Evolutionary conservation across 495 filamentous ascomycete genomes (phyloP).

Genomic region (Zalerion maritima): DNA sequence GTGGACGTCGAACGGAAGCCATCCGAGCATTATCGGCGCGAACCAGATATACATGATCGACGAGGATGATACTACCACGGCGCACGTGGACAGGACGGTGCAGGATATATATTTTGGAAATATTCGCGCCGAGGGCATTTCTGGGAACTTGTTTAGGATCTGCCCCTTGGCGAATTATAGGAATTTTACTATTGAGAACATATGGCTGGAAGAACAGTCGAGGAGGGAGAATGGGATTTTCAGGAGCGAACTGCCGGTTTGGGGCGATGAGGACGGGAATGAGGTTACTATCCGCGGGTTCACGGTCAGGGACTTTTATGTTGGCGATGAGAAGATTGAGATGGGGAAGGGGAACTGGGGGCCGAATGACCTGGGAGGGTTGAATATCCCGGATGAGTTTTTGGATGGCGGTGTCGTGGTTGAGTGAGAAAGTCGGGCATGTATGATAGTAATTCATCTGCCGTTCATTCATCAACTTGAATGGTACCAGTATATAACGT

Average conservation of each 20-base stretch:
- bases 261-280: neutral
- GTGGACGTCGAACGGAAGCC: conserved; percentile 7
- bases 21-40: conserved; percentile 5
- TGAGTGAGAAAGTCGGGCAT: no score
- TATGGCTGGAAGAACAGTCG: conserved; percentile 4
- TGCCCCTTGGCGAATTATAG: conserved; percentile 6
- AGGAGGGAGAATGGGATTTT: neutral
- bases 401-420: neutral
- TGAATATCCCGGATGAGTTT: neutral
- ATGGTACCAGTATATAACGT: no score
- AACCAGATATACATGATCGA: neutral
- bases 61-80: neutral
- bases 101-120: conserved; percentile 1
- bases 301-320: neutral
- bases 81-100: neutral
- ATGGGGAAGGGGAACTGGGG: neutral
- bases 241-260: neutral
- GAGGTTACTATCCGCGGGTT: neutral
- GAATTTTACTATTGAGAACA: conserved; percentile 3
- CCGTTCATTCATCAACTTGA: no score
- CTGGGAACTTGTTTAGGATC: conserved; percentile 2
- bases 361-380: neutral
- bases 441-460: no score
- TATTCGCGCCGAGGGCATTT: conserved; percentile 3
- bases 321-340: neutral